phyloP scores from a whole-genome alignment of 257 asterid genomes.

The Solanum rostratum region DNA sequence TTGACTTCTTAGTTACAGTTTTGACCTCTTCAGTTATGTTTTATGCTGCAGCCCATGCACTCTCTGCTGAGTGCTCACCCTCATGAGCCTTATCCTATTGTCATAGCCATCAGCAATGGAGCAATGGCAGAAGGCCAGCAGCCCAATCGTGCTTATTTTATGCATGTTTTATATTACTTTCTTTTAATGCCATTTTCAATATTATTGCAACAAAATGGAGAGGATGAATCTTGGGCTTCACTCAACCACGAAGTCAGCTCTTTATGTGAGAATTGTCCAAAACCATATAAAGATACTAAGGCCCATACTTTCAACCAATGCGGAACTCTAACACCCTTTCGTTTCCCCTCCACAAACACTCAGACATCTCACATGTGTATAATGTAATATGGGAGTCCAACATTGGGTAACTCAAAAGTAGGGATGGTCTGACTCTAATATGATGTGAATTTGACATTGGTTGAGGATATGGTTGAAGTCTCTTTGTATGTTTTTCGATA shows the following conservation, averaged over 20 bases:
- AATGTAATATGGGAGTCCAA: background rate
- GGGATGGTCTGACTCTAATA: background rate
- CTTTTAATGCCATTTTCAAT: background rate
- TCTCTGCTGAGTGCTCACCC: background rate
- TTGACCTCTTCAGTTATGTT: background rate
- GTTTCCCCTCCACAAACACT: background rate
- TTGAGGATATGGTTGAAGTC: background rate
- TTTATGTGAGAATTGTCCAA: background rate
- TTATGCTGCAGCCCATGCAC: background rate
- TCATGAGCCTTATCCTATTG: background rate
- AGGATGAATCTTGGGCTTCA: background rate
- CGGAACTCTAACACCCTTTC: background rate
- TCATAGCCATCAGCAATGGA: background rate
- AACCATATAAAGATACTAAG: background rate
- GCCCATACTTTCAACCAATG: background rate
- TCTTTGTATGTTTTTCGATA: background rate
- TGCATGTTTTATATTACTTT: background rate
- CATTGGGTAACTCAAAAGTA: background rate
- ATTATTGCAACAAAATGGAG: background rate
- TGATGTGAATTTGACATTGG: background rate
- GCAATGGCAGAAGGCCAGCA: background rate
- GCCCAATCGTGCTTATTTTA: background rate
- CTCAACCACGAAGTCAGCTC: background rate
- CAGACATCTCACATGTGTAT: background rate
- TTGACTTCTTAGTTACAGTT: background rate